These are phyloP conservation scores for Penicillium sp. DNA, from an alignment of 2,329 filamentous ascomycete genomes.

Conservation along the genomic window DNA sequence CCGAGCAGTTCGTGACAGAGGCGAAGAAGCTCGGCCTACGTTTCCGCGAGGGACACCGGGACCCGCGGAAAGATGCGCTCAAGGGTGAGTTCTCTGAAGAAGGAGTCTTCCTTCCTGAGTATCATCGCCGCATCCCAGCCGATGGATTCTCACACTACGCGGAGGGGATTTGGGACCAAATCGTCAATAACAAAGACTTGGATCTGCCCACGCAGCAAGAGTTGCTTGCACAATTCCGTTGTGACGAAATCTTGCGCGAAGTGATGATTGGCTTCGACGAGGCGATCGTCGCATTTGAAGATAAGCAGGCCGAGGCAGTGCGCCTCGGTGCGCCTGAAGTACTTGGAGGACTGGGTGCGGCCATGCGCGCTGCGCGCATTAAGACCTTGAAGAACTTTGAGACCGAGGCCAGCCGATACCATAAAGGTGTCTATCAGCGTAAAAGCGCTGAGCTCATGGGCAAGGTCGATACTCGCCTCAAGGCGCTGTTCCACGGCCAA, in stretches of 20 bases:
- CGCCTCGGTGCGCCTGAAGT: constrained; percentile 70
- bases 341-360: constrained; percentile 68
- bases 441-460: constrained; percentile 80
- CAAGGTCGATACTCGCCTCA: constrained; percentile 85
- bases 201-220: constrained; percentile 97
- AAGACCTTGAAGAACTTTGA: constrained; percentile 82
- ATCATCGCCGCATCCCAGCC: constrained; percentile 91
- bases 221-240: constrained; percentile 91
- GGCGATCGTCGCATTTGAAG: constrained; percentile 77
- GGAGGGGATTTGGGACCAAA: constrained; percentile 94
- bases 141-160: constrained; percentile 96
- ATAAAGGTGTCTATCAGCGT: constrained; percentile 87
- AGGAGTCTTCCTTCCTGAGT: constrained; percentile 85
- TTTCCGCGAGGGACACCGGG: constrained; percentile 76
- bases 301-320: constrained; percentile 71
- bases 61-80: constrained; percentile 58
- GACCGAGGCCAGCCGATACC: constrained; percentile 84
- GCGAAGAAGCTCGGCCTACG: constrained; percentile 74
- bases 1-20: constrained; percentile 80
- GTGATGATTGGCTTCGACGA: constrained; percentile 80
- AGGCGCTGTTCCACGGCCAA: constrained; percentile 83
- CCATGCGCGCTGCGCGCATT: constrained; percentile 67
- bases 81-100: constrained; percentile 69
- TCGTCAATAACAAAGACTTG: constrained; percentile 96
- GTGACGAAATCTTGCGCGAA: constrained; percentile 91